Percentiles rank a stretch among this genome's conserved stretches.
phyloP scores from a whole-genome alignment of 495 filamentous ascomycete genomes.

The Aspergillus saccharolyticus region DNA sequence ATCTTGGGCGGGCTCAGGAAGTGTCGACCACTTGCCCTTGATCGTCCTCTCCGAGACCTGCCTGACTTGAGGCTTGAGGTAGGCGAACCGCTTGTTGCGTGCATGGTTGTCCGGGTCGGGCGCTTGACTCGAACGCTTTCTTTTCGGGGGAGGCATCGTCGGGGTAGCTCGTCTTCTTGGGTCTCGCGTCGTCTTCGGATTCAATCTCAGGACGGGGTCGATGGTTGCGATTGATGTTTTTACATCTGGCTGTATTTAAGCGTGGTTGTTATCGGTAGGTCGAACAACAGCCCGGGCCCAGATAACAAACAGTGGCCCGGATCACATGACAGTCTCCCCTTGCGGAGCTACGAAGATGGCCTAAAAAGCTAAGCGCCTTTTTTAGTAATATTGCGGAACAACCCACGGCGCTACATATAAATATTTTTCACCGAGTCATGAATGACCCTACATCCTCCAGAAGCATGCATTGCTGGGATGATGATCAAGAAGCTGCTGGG shows the following conservation, averaged over 20 bases:
- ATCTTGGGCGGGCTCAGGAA: constrained; percentile 46
- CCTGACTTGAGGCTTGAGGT: constrained; percentile 46
- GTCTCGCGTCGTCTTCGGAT: too few species aligned
- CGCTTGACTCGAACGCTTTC: constrained; percentile 27
- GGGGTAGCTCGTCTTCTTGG: not conserved
- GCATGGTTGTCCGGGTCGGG: constrained; percentile 20
- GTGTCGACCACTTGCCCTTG: constrained; percentile 53
- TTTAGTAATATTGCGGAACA: not conserved
- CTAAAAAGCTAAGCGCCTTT: not conserved
- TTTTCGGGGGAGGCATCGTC: constrained; percentile 31
- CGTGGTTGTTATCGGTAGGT: not conserved
- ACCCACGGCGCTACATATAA: too few species aligned
- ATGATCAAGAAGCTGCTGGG: too few species aligned
- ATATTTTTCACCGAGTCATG: too few species aligned
- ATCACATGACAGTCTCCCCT: not conserved
- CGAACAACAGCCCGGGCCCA: not conserved
- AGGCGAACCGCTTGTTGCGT: constrained; percentile 34
- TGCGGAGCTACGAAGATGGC: not conserved
- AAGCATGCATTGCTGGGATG: too few species aligned
- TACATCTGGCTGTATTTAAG: not conserved
- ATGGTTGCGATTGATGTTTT: not conserved
- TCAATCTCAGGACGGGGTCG: not conserved
- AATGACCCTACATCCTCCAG: too few species aligned
- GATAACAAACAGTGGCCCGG: not conserved
- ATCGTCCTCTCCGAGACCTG: constrained; percentile 53